Evolutionary conservation across 2,329 filamentous ascomycete species (phyloP).

Genomic region (Pseudopyricularia cyperi): DNA sequence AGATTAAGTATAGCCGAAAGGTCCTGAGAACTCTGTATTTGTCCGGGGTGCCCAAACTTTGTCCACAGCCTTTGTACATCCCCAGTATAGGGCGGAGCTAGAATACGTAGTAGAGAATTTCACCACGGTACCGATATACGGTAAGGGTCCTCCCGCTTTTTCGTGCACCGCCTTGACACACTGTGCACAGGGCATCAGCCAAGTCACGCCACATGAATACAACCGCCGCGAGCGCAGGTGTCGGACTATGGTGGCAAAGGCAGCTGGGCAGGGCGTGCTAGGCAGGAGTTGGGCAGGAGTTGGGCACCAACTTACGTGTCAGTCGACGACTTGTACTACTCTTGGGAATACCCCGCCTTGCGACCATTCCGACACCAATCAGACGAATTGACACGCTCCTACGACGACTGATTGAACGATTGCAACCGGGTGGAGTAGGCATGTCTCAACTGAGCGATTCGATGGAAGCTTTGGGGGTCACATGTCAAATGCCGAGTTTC

Average conservation of each 20-base stretch:
- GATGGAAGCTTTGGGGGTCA: not conserved
- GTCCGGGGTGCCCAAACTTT: too few relatives aligned
- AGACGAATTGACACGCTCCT: not conserved
- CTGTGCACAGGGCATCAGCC: not conserved
- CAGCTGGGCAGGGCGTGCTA: not conserved
- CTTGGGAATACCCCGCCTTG: not conserved
- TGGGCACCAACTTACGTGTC: not conserved
- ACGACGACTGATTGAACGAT: not conserved
- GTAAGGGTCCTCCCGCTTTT: not conserved
- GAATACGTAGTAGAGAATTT: not conserved
- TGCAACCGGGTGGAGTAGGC: too few relatives aligned
- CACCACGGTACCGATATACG: not conserved
- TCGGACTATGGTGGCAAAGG: not conserved
- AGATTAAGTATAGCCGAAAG: too few relatives aligned
- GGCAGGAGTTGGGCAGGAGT: not conserved
- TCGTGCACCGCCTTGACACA: not conserved
- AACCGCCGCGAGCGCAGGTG: not conserved
- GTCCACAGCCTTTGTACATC: too few relatives aligned
- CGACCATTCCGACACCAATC: not conserved
- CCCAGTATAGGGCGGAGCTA: too few relatives aligned
- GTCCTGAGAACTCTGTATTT: too few relatives aligned
- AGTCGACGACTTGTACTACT: not conserved
- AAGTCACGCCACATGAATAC: too few relatives aligned
- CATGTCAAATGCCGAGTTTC: not conserved
- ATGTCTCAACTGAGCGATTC: not conserved